Evolutionary conservation across 306 rosid species (phyloP).

Genomic region (Rosa lucieae): DNA sequence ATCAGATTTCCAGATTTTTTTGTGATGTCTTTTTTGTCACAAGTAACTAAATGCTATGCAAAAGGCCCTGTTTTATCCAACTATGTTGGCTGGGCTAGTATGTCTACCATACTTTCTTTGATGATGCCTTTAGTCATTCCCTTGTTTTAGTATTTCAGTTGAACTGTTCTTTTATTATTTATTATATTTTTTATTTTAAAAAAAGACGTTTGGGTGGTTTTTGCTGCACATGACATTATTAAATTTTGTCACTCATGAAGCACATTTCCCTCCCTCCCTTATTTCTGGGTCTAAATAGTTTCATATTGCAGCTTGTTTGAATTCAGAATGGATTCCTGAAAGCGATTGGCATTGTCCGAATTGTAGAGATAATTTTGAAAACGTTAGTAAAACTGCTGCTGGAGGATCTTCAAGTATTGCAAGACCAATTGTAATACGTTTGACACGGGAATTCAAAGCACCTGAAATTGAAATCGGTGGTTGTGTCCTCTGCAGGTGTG

Average conservation of each 20-base stretch:
- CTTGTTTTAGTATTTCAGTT: background rate
- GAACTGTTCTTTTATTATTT: background rate
- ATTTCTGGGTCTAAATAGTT: background rate
- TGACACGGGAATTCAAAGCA: constrained; percentile 77
- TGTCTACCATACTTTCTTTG: background rate
- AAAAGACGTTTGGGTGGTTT: background rate
- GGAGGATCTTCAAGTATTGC: constrained; percentile 54
- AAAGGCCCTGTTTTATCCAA: background rate
- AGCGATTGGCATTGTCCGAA: constrained; percentile 80
- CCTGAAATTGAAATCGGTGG: constrained; percentile 94
- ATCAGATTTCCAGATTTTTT: background rate
- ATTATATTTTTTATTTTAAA: background rate
- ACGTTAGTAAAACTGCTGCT: constrained; percentile 40
- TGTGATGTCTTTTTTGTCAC: background rate
- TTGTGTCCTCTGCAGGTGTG: constrained; percentile 95
- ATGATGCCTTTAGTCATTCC: background rate
- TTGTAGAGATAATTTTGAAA: constrained; percentile 68
- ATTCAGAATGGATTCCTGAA: constrained; percentile 59
- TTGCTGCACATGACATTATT: background rate
- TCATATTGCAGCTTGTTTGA: constrained; percentile 80
- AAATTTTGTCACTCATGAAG: background rate
- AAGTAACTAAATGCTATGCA: background rate
- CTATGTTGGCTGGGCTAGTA: background rate
- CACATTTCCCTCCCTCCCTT: too few relatives aligned
- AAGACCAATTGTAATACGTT: constrained; percentile 80